These are phyloP conservation scores for Ilex paraguariensis DNA, from an alignment of 305 asterid species.

Conservation along the genomic window DNA sequence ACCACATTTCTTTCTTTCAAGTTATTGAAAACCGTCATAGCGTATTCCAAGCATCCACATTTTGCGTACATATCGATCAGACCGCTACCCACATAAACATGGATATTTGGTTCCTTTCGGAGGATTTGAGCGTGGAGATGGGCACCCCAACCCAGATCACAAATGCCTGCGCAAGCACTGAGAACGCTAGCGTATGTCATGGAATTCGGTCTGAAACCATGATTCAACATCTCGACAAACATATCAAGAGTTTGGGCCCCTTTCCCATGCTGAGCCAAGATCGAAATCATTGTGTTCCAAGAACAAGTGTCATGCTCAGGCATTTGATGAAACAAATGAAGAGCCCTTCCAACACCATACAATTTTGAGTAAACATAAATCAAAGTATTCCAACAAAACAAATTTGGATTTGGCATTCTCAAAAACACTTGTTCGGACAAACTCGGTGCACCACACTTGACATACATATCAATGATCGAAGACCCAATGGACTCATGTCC, in stretches of 20 bases:
- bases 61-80: conserved; percentile 19
- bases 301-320: conserved; percentile 16
- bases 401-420: conserved; percentile 8
- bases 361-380: conserved; percentile 12
- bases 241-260: conserved; percentile 2
- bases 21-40: conserved; percentile 7
- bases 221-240: conserved; percentile 15
- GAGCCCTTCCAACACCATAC: conserved; percentile 9
- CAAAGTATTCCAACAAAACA: conserved; percentile 11
- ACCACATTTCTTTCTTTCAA: conserved; percentile 16
- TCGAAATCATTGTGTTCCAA: conserved; percentile 19
- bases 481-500: conserved; percentile 8
- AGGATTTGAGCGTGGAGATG: conserved; percentile 19
- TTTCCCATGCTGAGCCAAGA: conserved; percentile 11
- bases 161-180: conserved; percentile 9
- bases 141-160: conserved; percentile 18
- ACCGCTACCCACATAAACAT: conserved; percentile 15
- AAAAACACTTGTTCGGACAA: conserved; percentile 10
- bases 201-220: conserved; percentile 12
- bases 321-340: conserved; percentile 14
- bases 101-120: conserved; percentile 7
- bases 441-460: conserved; percentile 7
- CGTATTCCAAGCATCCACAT: conserved; percentile 15
- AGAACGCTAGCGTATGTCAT: conserved; percentile 17
- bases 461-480: conserved; percentile 16